phyloP scores from a whole-genome alignment of 2,329 filamentous ascomycete species.

The Alternaria ethzedia region DNA sequence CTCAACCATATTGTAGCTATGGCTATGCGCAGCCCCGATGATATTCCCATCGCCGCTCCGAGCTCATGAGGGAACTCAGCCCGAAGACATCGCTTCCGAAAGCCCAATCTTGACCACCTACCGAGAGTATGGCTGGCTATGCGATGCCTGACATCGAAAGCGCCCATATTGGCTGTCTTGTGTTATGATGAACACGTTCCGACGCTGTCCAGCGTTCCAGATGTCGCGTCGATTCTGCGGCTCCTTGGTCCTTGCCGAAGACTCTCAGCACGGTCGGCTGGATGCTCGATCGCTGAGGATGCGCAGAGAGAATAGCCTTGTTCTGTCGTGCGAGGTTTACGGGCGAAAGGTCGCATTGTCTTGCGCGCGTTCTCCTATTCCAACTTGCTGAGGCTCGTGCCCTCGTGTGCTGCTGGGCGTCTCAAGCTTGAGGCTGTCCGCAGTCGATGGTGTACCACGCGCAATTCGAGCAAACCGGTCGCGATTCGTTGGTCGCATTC shows the following conservation, averaged over 20 bases:
- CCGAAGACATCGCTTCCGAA: neutral
- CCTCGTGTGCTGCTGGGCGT: neutral
- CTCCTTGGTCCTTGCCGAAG: neutral
- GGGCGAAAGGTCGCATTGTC: no score
- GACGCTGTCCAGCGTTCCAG: neutral
- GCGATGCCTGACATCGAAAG: neutral
- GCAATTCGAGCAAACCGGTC: neutral
- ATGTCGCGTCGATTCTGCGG: neutral
- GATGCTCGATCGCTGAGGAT: neutral
- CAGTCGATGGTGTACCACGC: neutral
- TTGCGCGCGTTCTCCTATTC: neutral
- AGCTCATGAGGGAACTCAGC: neutral
- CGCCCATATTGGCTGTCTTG: accelerated
- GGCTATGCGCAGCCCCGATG: neutral
- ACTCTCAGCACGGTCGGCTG: neutral
- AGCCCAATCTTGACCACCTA: neutral
- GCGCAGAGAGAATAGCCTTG: no score
- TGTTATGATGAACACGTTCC: neutral
- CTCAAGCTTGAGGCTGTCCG: neutral
- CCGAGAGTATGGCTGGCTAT: neutral
- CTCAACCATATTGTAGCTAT: neutral
- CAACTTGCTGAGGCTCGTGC: neutral
- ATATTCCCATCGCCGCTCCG: neutral
- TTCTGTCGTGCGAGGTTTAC: neutral
- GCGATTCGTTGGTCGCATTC: neutral